Evolutionary conservation across 2,329 filamentous ascomycete genomes (phyloP).

Genomic region (Conoideocrella luteorostrata): DNA sequence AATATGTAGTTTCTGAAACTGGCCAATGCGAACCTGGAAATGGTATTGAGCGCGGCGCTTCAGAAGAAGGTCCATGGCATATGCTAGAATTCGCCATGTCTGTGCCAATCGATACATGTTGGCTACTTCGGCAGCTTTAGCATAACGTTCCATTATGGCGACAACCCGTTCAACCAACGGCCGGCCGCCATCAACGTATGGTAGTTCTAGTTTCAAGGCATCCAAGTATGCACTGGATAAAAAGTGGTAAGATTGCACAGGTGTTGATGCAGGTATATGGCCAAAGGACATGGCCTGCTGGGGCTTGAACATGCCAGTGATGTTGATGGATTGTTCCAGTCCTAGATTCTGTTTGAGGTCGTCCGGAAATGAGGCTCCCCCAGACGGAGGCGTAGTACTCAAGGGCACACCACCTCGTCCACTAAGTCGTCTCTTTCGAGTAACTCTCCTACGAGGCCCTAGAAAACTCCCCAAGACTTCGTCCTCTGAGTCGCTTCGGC

Average conservation of each 20-base stretch:
- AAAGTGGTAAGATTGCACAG: conserved; percentile 48
- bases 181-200: conserved; percentile 27
- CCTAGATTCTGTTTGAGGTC: conserved; percentile 38
- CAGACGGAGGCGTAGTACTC: conserved; percentile 50
- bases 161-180: conserved; percentile 41
- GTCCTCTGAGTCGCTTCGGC: conserved; percentile 59
- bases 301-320: conserved; percentile 50
- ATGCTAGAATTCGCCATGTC: conserved; percentile 56
- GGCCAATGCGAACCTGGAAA: conserved; percentile 40
- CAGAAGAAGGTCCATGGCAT: conserved; percentile 48
- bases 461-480: conserved; percentile 57
- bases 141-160: conserved; percentile 49
- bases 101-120: conserved; percentile 55
- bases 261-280: conserved; percentile 44
- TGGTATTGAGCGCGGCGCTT: conserved; percentile 51
- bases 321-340: conserved; percentile 51
- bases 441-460: conserved; percentile 34
- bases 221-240: conserved; percentile 52
- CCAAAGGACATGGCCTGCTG: conserved; percentile 60
- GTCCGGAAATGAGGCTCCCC: conserved; percentile 20
- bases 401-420: conserved; percentile 36
- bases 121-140: conserved; percentile 48
- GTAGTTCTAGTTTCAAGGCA: conserved; percentile 43
- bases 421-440: conserved; percentile 37
- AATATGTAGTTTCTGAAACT: conserved; percentile 27